phyloP scores from a whole-genome alignment of 441 rosid genomes.

The Cnidoscolus chayamansa region DNA sequence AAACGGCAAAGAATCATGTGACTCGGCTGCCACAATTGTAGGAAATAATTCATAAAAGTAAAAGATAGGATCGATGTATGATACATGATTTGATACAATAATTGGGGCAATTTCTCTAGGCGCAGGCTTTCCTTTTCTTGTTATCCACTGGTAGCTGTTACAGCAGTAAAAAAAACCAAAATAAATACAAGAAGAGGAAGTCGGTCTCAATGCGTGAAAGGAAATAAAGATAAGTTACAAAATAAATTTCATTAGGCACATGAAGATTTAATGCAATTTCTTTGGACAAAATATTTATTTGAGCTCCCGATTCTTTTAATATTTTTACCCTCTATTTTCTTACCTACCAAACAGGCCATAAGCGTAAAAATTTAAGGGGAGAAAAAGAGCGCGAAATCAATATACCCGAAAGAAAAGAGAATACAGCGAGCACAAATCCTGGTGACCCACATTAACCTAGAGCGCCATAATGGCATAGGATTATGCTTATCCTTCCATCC shows the following conservation, averaged over 20 bases:
- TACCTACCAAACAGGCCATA: not conserved
- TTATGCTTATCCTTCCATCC: conserved; percentile 86
- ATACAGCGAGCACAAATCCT: conserved; percentile 67
- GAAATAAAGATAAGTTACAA: not conserved
- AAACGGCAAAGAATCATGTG: conserved; percentile 87
- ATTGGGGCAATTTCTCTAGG: conserved; percentile 85
- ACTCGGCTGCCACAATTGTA: conserved; percentile 89
- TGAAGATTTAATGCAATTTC: not conserved
- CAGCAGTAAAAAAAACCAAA: not conserved
- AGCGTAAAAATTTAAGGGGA: not conserved
- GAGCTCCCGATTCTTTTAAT: not conserved
- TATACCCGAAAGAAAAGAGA: conserved; percentile 89
- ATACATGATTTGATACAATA: conserved; percentile 89
- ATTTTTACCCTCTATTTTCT: not conserved
- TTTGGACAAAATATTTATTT: no score
- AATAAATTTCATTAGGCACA: not conserved
- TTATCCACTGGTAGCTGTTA: conserved; percentile 91
- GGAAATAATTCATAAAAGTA: conserved; percentile 89
- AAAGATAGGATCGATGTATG: conserved; percentile 89
- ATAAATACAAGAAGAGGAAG: not conserved
- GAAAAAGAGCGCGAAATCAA: not conserved
- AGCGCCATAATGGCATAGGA: conserved; percentile 89
- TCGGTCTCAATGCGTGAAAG: no score
- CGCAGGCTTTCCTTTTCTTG: conserved; percentile 87
- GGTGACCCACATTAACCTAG: conserved; percentile 83